Base-by-base conservation (phyloP, 441 rosid species). In the Sinapis alba region DNA sequence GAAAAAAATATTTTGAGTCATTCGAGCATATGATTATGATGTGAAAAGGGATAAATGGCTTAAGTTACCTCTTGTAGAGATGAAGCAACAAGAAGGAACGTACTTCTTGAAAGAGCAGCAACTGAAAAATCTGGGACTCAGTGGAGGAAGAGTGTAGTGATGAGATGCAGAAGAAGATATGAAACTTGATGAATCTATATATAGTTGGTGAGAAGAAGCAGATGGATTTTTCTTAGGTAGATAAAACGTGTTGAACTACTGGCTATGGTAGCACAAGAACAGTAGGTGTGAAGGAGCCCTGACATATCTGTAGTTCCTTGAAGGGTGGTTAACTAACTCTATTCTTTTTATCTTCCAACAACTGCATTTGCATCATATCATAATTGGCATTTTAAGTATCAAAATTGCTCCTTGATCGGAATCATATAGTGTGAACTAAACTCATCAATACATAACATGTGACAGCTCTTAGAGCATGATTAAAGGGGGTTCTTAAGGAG, bases 361-460 rank as follows among this genome's bases (percentile, higher is more conserved):
- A 53, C 58, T 53, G 56, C 56, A 41, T 41, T 41, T 41, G 50
- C 50, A 41, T 41, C 50, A 41, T n/a, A 12, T n/a, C 16, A 41
- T 41, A 12, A 1, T 41, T n/a, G 53, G 19, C 53, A 6, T 41
- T 41, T 41, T 36, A 36, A 36, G 43, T 36, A 11, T 36, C 43
- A 26, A 4, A 27, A 27, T 86, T 83, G 58, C 62, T 64, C 32
- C 80, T 84, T 64, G 26, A 79, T 82, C 91, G 85, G 84, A 86
- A 80, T 86, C 16, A 12, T 41, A 41, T 38, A 4, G 45, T 38
- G 6, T 38, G 45, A 38, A 38, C 15, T 38, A 15, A 38, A 38
- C 15, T 38, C 15, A 38, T 38, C 15, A 38, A 84, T 81, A 87
- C 83, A 89, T 84, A 88, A 84, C 88, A 80, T 78, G 78, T 81